Evolutionary conservation across 306 rosid species (phyloP), one percentile per base, ranked within the genome.

Genomic region (Cucurbita moschata): DNA sequence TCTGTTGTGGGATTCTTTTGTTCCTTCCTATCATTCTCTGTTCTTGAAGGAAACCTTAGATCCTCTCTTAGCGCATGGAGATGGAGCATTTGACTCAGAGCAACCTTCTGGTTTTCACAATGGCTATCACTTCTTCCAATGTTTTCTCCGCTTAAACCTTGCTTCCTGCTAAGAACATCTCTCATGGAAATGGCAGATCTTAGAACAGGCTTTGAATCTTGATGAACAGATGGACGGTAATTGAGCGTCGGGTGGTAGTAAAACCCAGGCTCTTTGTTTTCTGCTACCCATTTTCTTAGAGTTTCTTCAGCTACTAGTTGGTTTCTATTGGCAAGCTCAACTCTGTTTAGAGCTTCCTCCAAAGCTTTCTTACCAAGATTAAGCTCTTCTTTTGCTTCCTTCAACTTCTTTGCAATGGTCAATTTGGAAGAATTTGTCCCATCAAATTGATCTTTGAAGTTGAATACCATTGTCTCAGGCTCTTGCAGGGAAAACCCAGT

Each of bases 21-120:
- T 21, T 83, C 69, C 70, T 63, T 73, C 62, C 68, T 87, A 61
- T 82, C 88, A 74, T 84, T 86, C 82, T 89, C 97, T 30, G 75
- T 72, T 61, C 71, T 85, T 6, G 90, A 52, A 58, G 90, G 83
- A 62, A 85, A 79, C 43, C 86, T 79, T 71, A 78, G 79, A 76
- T 94, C 90, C 66, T 82, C 90, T 79, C 88, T 91, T 78, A 91
- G 69, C 42, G 94, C 90, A 79, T 68, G 55, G 77, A 94, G 96
- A 79, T 68, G 55, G 79, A 94, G 96, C 99, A 94, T 94, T 74
- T 94, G 95, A 75, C 96, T 89, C 88, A 94, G 56, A 46, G 95
- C 97, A 66, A 89, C 99, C 78, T 86, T 91, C 69, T 81, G 87
- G 14, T 81, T 85, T 58, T 76, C 96, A 8, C 75, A 39, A 35